Conservation (phyloP, 805 yeast genomes). For the Suhomyces sp. region DNA sequence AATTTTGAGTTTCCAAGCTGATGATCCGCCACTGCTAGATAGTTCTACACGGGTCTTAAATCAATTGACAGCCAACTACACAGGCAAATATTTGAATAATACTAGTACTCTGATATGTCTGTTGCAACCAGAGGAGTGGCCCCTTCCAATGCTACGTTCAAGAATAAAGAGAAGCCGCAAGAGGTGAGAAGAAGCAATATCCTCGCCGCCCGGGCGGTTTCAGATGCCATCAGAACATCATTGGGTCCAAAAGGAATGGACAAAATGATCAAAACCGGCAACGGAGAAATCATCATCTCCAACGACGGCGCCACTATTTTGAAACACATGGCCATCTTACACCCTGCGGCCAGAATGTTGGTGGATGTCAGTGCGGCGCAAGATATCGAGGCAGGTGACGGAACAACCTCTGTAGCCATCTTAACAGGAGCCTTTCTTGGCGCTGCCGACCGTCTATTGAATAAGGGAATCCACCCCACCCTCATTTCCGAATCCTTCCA, state of each 20-base stretch:
- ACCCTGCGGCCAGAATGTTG: constrained; percentile 96
- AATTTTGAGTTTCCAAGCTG: not conserved
- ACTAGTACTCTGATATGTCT: not conserved
- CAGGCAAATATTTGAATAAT: not conserved
- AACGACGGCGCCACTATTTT: constrained; percentile 98
- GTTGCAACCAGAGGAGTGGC: constrained; percentile 16
- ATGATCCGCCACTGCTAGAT: not conserved
- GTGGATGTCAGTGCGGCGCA: constrained; percentile 97
- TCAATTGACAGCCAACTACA: not conserved
- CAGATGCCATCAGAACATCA: constrained; percentile 92
- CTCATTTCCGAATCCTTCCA: constrained; percentile 91
- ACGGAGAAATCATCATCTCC: constrained; percentile 89
- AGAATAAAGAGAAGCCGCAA: constrained; percentile 90
- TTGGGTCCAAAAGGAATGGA: constrained; percentile 99
- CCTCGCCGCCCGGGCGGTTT: constrained; percentile 89
- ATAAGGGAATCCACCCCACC: constrained; percentile 93
- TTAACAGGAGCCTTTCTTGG: constrained; percentile 91
- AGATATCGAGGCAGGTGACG: constrained; percentile 99
- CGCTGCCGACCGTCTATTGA: constrained; percentile 88
- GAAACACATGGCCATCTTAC: constrained; percentile 96
- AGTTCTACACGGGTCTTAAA: not conserved
- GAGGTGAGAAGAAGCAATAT: constrained; percentile 89
- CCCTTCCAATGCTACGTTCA: constrained; percentile 84
- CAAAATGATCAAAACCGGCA: constrained; percentile 93
- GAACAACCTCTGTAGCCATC: constrained; percentile 96